A percentile compares a stretch with the other conserved stretches of the same genome.
Evolutionary conservation across 331 rosid genomes (phyloP).

Genomic region (Malus hybrid): DNA sequence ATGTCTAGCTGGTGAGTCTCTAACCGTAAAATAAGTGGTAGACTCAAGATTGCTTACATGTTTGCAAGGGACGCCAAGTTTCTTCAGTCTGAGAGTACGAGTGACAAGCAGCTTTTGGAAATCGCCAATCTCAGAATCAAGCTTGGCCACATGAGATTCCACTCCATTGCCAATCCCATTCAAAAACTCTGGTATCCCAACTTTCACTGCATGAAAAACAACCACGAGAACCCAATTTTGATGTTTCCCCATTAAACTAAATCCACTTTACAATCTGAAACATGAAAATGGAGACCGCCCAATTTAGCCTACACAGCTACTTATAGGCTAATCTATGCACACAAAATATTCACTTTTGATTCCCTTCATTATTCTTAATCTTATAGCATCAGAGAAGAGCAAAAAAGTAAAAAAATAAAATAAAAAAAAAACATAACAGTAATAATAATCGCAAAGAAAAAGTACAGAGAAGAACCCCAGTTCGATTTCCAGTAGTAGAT

Average conservation of each 20-base stretch:
- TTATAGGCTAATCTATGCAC: not conserved
- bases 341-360: not conserved
- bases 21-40: not conserved
- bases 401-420: too few relatives aligned
- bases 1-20: not conserved
- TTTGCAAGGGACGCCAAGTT: conserved; percentile 92
- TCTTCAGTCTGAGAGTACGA: conserved; percentile 81
- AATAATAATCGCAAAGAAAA: not conserved
- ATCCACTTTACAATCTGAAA: not conserved
- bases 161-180: conserved; percentile 80
- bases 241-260: too few relatives aligned
- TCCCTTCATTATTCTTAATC: not conserved
- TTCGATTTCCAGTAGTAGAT: not conserved
- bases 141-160: conserved; percentile 73
- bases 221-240: not conserved
- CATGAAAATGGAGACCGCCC: not conserved
- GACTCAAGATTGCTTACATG: conserved; percentile 37
- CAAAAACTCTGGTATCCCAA: conserved; percentile 84
- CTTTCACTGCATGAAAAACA: conserved; percentile 51
- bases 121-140: conserved; percentile 82
- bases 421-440: too few relatives aligned
- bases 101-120: conserved; percentile 74
- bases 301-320: not conserved
- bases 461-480: not conserved
- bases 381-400: not conserved